phyloP scores from a whole-genome alignment of 2,329 filamentous ascomycete species.

The Epichloe sibirici region DNA sequence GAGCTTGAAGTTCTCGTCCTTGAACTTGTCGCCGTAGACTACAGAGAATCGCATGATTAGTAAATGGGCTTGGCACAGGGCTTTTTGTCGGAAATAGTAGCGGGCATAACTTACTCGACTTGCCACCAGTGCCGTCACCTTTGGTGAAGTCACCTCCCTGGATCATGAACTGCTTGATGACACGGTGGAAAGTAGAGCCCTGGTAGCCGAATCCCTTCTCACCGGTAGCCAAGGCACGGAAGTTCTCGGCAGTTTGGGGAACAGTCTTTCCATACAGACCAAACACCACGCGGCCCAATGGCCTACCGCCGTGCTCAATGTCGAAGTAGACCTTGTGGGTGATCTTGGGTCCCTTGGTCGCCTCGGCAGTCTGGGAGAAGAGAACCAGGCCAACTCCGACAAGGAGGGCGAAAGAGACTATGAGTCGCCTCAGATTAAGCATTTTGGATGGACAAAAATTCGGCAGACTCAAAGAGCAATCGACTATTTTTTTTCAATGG shows the following conservation, averaged over 20 bases:
- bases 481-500: background rate
- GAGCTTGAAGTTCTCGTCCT: conserved; percentile 90
- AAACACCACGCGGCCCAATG: conserved; percentile 63
- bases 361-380: conserved; percentile 62
- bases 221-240: conserved; percentile 69
- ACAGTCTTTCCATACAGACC: conserved; percentile 83
- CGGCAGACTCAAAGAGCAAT: background rate
- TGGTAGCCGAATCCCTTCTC: conserved; percentile 80
- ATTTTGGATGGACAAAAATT: conserved; percentile 35
- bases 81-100: background rate
- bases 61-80: conserved; percentile 3
- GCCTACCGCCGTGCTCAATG: conserved; percentile 62
- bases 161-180: conserved; percentile 88
- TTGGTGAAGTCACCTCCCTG: conserved; percentile 83
- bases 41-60: conserved; percentile 8
- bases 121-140: conserved; percentile 71
- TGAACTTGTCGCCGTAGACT: conserved; percentile 76
- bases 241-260: conserved; percentile 63
- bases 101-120: conserved; percentile 51
- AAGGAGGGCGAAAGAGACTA: conserved; percentile 64
- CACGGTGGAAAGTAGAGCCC: conserved; percentile 75
- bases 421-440: conserved; percentile 60
- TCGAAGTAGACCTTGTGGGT: conserved; percentile 92
- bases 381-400: conserved; percentile 62
- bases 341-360: conserved; percentile 82